Evolutionary conservation across 352 stramenopile species (phyloP).

Genomic region (Pseudoperonospora humuli): DNA sequence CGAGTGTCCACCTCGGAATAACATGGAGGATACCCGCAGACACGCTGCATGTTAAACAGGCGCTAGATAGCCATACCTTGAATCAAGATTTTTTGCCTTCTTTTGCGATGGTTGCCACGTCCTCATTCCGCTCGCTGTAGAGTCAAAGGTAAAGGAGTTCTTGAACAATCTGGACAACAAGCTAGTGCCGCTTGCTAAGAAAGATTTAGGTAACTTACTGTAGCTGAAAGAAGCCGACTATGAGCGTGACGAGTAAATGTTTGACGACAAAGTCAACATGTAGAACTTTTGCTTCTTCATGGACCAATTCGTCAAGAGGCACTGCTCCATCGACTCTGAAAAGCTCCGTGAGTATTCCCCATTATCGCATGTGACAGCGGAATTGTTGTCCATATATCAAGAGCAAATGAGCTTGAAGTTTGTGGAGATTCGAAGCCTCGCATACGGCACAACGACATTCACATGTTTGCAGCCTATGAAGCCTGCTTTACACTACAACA

Average conservation of each 20-base stretch:
- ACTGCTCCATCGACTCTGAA: slow-evolving; percentile 84
- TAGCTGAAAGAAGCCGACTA: slow-evolving; percentile 67
- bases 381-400: slow-evolving; percentile 84
- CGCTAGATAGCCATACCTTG: too few relatives aligned
- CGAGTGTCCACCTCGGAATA: too few relatives aligned
- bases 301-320: slow-evolving; percentile 79
- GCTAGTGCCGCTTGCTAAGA: slow-evolving; percentile 67
- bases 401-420: slow-evolving; percentile 84
- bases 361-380: slow-evolving; percentile 75
- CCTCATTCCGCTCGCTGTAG: slow-evolving; percentile 19
- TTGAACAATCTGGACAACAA: slow-evolving; percentile 69
- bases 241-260: slow-evolving; percentile 41
- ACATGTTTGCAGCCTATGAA: slow-evolving; percentile 82
- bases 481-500: slow-evolving; percentile 88
- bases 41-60: too few relatives aligned
- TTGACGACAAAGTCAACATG: slow-evolving; percentile 85
- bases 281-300: slow-evolving; percentile 89
- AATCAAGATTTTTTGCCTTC: background rate
- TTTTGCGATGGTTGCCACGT: background rate
- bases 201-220: slow-evolving; percentile 58
- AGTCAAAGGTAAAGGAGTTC: slow-evolving; percentile 68
- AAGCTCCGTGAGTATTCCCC: slow-evolving; percentile 85
- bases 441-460: slow-evolving; percentile 85
- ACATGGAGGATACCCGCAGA: too few relatives aligned
- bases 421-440: slow-evolving; percentile 67